A percentile compares a stretch with the other conserved stretches of the same genome.
phyloP scores from a whole-genome alignment of 2,329 filamentous ascomycete genomes.

The Neonectria hederae region DNA sequence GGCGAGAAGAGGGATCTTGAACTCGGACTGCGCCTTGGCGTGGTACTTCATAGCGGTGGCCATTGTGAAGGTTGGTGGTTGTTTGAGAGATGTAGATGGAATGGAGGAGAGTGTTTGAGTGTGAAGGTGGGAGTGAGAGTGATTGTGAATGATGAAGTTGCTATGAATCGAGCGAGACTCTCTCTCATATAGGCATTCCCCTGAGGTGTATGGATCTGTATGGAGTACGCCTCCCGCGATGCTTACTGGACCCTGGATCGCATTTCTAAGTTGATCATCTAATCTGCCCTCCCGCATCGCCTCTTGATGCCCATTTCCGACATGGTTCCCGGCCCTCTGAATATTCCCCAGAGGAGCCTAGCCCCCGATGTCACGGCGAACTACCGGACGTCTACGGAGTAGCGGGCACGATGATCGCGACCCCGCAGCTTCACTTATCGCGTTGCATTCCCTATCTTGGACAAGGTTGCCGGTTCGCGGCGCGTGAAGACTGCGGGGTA shows the following conservation, averaged over 20 bases:
- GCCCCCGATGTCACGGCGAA: neutral
- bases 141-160: neutral
- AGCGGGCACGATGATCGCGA: neutral
- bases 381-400: neutral
- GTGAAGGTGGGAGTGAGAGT: neutral
- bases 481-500: conserved; percentile 19
- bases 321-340: conserved; percentile 22
- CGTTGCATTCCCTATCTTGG: conserved; percentile 19
- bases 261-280: neutral
- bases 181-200: conserved; percentile 16
- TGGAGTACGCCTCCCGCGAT: neutral
- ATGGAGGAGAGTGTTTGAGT: neutral
- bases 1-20: conserved; percentile 72
- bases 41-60: conserved; percentile 59
- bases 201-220: neutral
- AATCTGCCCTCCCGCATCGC: conserved; percentile 1
- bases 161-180: neutral
- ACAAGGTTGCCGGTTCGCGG: conserved; percentile 15
- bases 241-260: neutral
- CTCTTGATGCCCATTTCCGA: conserved; percentile 12
- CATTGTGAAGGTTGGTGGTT: conserved; percentile 40
- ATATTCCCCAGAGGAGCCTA: conserved; percentile 19
- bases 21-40: conserved; percentile 65
- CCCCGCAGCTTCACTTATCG: conserved; percentile 14
- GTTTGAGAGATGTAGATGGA: neutral